These are phyloP conservation scores for Furculomyces boomerangus DNA, from an alignment of 371 early-diverging fungal species.

Conservation along the genomic window DNA sequence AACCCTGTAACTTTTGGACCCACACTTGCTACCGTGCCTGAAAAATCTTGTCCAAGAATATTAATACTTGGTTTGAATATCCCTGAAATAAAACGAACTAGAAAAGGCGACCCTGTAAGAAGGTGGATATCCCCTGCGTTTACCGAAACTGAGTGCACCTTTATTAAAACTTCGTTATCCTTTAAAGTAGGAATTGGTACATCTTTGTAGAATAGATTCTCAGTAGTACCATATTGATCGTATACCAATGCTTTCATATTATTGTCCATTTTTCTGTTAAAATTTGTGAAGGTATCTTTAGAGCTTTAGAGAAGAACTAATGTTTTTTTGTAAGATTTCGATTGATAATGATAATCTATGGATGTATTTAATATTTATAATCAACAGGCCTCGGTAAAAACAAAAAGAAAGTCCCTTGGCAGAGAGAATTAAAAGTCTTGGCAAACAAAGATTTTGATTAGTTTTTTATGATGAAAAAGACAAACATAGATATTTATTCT, in stretches of 20 bases:
- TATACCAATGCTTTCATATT: background rate
- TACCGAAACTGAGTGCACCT: background rate
- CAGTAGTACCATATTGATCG: background rate
- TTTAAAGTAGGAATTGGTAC: background rate
- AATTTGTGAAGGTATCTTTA: too few species aligned
- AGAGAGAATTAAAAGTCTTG: too few species aligned
- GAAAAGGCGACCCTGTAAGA: background rate
- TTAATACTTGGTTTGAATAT: background rate
- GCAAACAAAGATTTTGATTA: too few species aligned
- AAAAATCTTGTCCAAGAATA: background rate
- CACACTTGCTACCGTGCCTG: background rate
- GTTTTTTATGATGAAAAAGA: too few species aligned
- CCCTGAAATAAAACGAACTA: background rate
- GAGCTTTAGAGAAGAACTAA: too few species aligned
- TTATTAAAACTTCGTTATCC: background rate
- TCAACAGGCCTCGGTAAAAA: too few species aligned
- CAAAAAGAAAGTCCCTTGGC: too few species aligned
- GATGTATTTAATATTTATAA: too few species aligned
- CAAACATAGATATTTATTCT: too few species aligned
- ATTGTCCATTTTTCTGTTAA: too few species aligned
- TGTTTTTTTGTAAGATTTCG: too few species aligned
- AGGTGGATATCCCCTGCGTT: background rate
- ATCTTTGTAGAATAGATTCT: background rate
- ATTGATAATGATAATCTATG: too few species aligned
- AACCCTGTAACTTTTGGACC: background rate